A percentile compares a stretch with the other conserved stretches of the same genome.
Conservation (phyloP, 352 stramenopile genomes). For the Pythium phragmiticola region DNA sequence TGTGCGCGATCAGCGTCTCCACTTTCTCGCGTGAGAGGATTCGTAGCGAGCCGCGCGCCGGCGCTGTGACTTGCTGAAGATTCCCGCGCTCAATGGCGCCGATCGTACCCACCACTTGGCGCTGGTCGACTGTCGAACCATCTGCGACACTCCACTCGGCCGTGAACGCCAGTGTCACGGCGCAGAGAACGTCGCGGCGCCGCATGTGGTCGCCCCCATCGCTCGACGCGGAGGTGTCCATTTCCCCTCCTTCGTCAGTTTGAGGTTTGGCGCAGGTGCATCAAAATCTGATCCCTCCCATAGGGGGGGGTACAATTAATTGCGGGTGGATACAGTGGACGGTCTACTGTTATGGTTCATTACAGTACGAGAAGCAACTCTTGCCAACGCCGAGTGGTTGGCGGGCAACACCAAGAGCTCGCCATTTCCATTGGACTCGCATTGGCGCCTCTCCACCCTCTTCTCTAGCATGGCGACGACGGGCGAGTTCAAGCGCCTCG, state of each 20-base stretch:
- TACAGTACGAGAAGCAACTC: conserved; percentile 5
- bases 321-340: neutral
- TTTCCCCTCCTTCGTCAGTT: neutral
- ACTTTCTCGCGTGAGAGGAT: conserved; percentile 22
- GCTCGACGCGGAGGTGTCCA: conserved; percentile 10
- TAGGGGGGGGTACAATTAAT: conserved; percentile 1
- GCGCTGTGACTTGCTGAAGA: conserved; percentile 55
- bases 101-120: conserved; percentile 51
- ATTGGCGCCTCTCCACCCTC: conserved; percentile 1
- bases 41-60: conserved; percentile 90
- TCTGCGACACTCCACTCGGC: conserved; percentile 49
- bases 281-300: neutral
- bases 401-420: conserved; percentile 21
- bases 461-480: conserved; percentile 49
- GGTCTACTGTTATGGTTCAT: conserved; percentile 6
- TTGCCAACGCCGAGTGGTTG: conserved; percentile 6
- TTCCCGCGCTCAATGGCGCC: conserved; percentile 62
- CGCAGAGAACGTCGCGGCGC: conserved; percentile 48
- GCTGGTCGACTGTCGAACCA: conserved; percentile 50
- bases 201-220: conserved; percentile 54
- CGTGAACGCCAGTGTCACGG: conserved; percentile 31
- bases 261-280: neutral
- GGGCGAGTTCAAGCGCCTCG: conserved; percentile 83
- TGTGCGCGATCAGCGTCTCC: conserved; percentile 20
- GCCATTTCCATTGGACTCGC: conserved; percentile 19